phyloP scores from a whole-genome alignment of 345 rosid genomes.

The Theobroma cacao region DNA sequence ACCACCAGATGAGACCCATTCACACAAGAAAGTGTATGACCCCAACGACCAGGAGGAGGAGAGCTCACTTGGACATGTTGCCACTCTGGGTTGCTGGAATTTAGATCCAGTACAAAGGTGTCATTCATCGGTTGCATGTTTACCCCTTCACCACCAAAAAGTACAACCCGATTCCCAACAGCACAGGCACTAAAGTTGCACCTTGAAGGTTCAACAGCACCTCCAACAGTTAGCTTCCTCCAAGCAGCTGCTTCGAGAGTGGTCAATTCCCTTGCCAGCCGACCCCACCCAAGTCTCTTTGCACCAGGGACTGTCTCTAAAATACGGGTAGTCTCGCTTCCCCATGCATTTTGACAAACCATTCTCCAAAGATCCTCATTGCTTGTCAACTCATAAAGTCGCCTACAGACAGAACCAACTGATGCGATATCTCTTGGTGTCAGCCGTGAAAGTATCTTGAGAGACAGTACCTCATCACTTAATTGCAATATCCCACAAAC shows the following conservation, averaged over 20 bases:
- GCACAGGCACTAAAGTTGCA: slow-evolving; percentile 95
- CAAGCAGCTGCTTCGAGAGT: slow-evolving; percentile 89
- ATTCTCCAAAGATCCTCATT: slow-evolving; percentile 86
- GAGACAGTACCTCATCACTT: slow-evolving; percentile 75
- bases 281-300: slow-evolving; percentile 82
- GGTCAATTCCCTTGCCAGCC: slow-evolving; percentile 79
- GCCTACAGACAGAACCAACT: slow-evolving; percentile 64
- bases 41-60: slow-evolving; percentile 93
- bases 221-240: slow-evolving; percentile 87
- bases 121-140: slow-evolving; percentile 97
- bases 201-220: slow-evolving; percentile 83
- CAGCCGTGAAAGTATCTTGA: slow-evolving; percentile 68
- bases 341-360: slow-evolving; percentile 95
- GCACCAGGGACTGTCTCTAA: slow-evolving; percentile 82
- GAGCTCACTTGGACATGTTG: slow-evolving; percentile 83
- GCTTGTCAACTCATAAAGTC: slow-evolving; percentile 64
- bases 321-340: slow-evolving; percentile 67
- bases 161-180: slow-evolving; percentile 80
- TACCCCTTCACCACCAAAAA: slow-evolving; percentile 91
- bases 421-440: slow-evolving; percentile 89
- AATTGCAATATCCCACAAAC: slow-evolving; percentile 66
- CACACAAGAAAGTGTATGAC: slow-evolving; percentile 80
- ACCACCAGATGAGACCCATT: slow-evolving; percentile 81
- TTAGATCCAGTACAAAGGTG: slow-evolving; percentile 79
- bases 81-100: slow-evolving; percentile 77